A percentile compares a stretch with the other conserved stretches of the same genome.
These are phyloP conservation scores for Fraxinus cuspidata DNA, from an alignment of 257 asterid species.

Conservation along the genomic window DNA sequence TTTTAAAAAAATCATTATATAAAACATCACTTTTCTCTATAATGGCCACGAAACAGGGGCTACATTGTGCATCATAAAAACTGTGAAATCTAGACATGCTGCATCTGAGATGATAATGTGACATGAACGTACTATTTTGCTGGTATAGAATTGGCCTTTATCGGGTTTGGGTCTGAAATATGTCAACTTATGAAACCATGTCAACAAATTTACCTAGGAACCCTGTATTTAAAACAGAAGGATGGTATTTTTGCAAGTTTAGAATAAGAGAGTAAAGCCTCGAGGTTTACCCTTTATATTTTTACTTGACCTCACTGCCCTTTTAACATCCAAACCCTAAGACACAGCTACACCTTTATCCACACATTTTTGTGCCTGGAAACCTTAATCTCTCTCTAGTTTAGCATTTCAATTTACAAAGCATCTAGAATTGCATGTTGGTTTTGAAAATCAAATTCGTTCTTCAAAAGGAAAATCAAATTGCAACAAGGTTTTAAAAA, in stretches of 20 bases:
- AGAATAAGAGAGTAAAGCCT: neutral
- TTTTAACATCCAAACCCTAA: too few species aligned
- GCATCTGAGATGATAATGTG: neutral
- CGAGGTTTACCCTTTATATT: neutral
- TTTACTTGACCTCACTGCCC: neutral
- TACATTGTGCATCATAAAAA: too few species aligned
- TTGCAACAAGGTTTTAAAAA: neutral
- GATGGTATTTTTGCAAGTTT: neutral
- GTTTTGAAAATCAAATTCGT: too few species aligned
- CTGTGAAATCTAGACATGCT: too few species aligned
- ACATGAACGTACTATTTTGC: neutral
- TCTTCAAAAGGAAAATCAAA: neutral
- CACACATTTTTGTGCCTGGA: too few species aligned
- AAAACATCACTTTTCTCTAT: too few species aligned
- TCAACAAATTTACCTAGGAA: neutral
- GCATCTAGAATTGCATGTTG: neutral
- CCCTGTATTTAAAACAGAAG: neutral
- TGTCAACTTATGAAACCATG: neutral
- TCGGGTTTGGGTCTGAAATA: neutral
- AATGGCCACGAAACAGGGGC: too few species aligned
- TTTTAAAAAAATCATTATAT: too few species aligned
- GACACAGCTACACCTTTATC: neutral
- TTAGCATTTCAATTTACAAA: neutral
- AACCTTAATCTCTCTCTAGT: neutral
- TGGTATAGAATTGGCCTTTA: neutral